phyloP scores from a whole-genome alignment of 2,329 filamentous ascomycete genomes.

The Sarocladium kiliense region DNA sequence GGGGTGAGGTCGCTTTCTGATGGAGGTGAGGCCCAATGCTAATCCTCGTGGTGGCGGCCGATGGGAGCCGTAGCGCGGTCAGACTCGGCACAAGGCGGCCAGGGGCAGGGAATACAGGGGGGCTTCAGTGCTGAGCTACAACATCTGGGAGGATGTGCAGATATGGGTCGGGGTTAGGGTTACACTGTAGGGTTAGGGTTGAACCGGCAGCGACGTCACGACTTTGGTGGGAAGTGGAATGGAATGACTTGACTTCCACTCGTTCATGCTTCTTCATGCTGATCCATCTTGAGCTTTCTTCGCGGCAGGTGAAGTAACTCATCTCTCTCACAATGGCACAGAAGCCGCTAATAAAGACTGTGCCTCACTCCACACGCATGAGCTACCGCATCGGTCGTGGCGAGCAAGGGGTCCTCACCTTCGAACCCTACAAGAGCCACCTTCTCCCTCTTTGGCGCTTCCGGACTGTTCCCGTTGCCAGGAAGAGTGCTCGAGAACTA shows the following conservation, averaged over 20 bases:
- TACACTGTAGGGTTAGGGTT: background rate
- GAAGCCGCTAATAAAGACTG: constrained; percentile 3
- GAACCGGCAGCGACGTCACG: background rate
- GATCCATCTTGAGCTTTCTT: too few species aligned
- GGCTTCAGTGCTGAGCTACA: too few species aligned
- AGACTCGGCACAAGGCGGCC: background rate
- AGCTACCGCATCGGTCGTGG: constrained; percentile 53
- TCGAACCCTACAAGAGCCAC: constrained; percentile 57
- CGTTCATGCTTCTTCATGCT: too few species aligned
- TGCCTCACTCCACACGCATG: constrained; percentile 13
- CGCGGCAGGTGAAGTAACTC: too few species aligned
- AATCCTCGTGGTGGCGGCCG: background rate
- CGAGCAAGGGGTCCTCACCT: constrained; percentile 56
- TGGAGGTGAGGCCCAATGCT: background rate
- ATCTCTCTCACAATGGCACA: background rate
- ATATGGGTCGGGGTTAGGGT: background rate
- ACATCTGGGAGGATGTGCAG: too few species aligned
- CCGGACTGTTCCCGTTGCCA: constrained; percentile 19
- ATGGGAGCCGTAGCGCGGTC: background rate
- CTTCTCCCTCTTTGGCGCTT: constrained; percentile 58
- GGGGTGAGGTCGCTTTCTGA: background rate
- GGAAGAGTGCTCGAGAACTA: constrained; percentile 42
- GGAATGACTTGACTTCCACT: too few species aligned
- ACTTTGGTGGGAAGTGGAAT: background rate
- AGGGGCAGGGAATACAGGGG: background rate